Evolutionary conservation across 352 stramenopile species (phyloP), one percentile per base, ranked within the genome.

Genomic region (Phytophthora chlamydospora): DNA sequence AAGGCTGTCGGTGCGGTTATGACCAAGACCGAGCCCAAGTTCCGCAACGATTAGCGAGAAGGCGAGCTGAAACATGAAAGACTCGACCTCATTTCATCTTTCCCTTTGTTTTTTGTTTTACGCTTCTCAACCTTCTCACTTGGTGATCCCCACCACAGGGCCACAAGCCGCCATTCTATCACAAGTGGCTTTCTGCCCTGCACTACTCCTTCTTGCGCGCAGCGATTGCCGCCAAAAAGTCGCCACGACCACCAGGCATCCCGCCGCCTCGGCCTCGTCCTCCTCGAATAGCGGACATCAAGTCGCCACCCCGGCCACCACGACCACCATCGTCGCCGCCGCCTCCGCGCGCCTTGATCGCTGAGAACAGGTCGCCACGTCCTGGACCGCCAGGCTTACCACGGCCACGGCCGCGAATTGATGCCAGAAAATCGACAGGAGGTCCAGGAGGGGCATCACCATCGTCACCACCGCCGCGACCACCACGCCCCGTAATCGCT

Each of bases 1-100:
- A 68, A 83, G 58, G 88, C 89, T 27, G 89, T 96, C n/a, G 57
- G 67, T 46, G 80, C 80, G 0, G 50, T 88, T 51, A 85, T 91
- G 83, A 85, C 59, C 66, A 90, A 91, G 71, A 67, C 74, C 16
- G 75, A 72, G 55, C 71, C 83, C 6, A 82, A 52, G 24, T 92
- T 89, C 57, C 82, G 85, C n/a, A 54, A 88, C 42, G 83, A 91
- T 49, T 91, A 80, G 67, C 5, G n/a, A 40, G 12, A 39, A 41
- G 11, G 4, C 29, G n/a, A 42, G 11, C 7, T 12, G 19, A n/a
- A 47, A 47, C 11, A 43, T 27, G 33, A 68, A 45, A 42, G 13
- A 44, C 35, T 32, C 16, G 40, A 42, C 49, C 29, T 27, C 46
- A 24, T 41, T 68, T 62, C 35, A 57, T 63, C 27, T 59, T 73